phyloP scores from a whole-genome alignment of 306 rosid species.

The Calophaca sinica region DNA sequence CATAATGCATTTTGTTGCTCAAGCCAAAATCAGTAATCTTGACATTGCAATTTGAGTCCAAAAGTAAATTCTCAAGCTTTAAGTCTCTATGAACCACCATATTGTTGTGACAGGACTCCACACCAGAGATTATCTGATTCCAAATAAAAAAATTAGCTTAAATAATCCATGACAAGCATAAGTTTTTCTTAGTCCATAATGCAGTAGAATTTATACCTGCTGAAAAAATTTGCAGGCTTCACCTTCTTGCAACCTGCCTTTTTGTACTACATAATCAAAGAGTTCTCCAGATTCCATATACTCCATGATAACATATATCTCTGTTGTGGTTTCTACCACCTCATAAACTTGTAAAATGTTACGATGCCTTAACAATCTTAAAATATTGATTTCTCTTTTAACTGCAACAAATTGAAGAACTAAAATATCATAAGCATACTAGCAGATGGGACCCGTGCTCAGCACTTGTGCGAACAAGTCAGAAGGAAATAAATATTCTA shows the following conservation, averaged over 20 bases:
- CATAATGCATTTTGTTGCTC: constrained; percentile 90
- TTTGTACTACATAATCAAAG: constrained; percentile 85
- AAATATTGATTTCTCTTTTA: constrained; percentile 83
- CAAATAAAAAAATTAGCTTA: constrained; percentile 21
- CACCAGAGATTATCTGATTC: constrained; percentile 87
- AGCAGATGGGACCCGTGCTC: too few species aligned
- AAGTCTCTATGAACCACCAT: constrained; percentile 97
- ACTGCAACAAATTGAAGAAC: constrained; percentile 61
- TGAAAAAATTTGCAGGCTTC: constrained; percentile 91
- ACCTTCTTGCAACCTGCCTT: constrained; percentile 88
- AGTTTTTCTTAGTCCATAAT: neutral
- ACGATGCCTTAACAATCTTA: constrained; percentile 88
- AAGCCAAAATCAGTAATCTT: constrained; percentile 93
- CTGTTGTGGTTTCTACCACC: constrained; percentile 79
- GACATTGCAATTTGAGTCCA: constrained; percentile 84
- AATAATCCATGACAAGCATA: constrained; percentile 28
- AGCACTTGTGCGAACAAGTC: too few species aligned
- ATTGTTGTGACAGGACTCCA: constrained; percentile 92
- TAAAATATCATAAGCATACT: neutral
- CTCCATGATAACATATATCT: constrained; percentile 84
- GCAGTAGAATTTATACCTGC: constrained; percentile 63
- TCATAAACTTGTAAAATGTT: constrained; percentile 84
- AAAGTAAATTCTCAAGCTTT: constrained; percentile 84
- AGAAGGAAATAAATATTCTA: too few species aligned
- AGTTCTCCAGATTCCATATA: constrained; percentile 87